A percentile compares a stretch with the other conserved stretches of the same genome.
phyloP scores from a whole-genome alignment of 192 early-diverging fungal genomes.

The Backusella tuberculispora region DNA sequence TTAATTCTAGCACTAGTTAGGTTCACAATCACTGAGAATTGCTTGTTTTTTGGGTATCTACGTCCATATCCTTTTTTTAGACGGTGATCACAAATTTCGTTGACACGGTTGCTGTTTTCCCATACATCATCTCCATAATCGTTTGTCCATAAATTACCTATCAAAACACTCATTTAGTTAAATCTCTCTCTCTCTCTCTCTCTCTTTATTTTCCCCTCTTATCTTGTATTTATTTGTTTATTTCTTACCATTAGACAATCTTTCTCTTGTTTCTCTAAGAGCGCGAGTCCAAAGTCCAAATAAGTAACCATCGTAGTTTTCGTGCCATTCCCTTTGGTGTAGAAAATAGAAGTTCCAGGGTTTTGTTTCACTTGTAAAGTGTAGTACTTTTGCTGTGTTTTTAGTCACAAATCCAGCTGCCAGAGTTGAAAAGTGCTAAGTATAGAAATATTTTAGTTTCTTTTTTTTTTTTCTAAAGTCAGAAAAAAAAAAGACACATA shows the following conservation, averaged over 20 bases:
- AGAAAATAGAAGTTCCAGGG: constrained; percentile 33
- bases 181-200: not conserved
- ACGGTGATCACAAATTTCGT: not conserved
- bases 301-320: constrained; percentile 32
- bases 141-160: constrained; percentile 14
- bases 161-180: not conserved
- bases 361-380: constrained; percentile 39
- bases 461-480: not conserved
- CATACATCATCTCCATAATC: not conserved
- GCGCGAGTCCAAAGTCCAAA: constrained; percentile 25
- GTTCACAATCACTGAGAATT: not conserved
- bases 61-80: constrained; percentile 10
- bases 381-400: constrained; percentile 34
- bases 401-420: constrained; percentile 7
- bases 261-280: constrained; percentile 9
- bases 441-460: not conserved
- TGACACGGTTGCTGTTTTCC: not conserved
- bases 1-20: not conserved
- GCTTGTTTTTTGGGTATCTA: not conserved
- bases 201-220: not conserved
- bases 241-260: not conserved
- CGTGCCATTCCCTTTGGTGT: constrained; percentile 26
- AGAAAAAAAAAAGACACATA: constrained; percentile 6
- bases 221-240: not conserved
- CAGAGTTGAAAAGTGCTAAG: constrained; percentile 26